Base-by-base conservation (phyloP, 2,329 filamentous ascomycete species). In the Calonectria crousiana region DNA sequence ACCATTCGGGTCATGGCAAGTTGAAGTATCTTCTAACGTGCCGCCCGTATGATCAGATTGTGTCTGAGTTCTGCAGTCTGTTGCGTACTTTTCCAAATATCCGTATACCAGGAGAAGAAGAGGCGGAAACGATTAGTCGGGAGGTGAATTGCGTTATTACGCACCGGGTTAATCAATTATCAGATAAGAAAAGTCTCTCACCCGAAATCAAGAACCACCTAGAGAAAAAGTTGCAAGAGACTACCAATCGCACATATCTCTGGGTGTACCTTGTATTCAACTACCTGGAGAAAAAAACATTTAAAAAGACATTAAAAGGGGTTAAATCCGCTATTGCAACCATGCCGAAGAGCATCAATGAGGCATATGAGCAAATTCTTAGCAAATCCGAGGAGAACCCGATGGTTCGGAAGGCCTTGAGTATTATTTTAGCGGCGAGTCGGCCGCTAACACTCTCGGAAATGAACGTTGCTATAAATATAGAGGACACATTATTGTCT, bases 261-360 rank as follows among this genome's bases (percentile, higher is more conserved):
- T 86, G 82, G 84, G 77, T 85, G 8, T 78, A 83, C 44, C 80
- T 86, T 69, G 77, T 85, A 1, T 83, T 85, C 16, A 76, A 85
- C 16, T 77, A 82, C 64, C 69, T 86, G 16, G 26, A 79, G 53
- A 70, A 62, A n/a, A 38, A 69, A 9, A 32, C 32, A 52, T 78
- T 83, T 32, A 81, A 80, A 47, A 79, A 74, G 52, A 79, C 71
- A 34, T 10, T 36, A 1, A 76, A 70, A 38, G 79, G 74, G 6
- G 44, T 82, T n/a, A 49, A 79, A 11, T 52, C 49, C 6, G 28
- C 73, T 11, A 72, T 82, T 74, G 66, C 65, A 26, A 74, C 70
- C 14, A 77, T 84, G 1, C 84, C 83, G 0, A 67, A 20, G 0
- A 84, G 64, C 41, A 67, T 86, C 28, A 78, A 82, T 36, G 47